phyloP scores from a whole-genome alignment of 495 filamentous ascomycete genomes.

The Penicillium alfredii region DNA sequence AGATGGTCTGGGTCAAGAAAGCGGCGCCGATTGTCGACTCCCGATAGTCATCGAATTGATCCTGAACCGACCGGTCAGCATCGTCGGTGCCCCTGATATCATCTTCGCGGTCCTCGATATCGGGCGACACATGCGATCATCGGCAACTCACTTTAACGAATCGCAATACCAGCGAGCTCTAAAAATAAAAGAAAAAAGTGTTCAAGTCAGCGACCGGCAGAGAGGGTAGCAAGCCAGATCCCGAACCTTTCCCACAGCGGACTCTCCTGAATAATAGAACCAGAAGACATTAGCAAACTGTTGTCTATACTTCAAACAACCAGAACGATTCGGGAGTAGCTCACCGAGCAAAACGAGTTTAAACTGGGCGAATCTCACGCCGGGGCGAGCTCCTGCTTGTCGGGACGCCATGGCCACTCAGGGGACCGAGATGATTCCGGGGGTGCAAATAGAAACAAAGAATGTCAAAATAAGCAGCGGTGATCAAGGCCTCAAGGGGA shows the following conservation, averaged over 20 bases:
- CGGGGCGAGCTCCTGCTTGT: constrained; percentile 67
- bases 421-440: too few species aligned
- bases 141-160: constrained; percentile 79
- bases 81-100: neutral
- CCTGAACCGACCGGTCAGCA: constrained; percentile 45
- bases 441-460: too few species aligned
- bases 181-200: constrained; percentile 18
- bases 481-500: too few species aligned
- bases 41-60: constrained; percentile 99
- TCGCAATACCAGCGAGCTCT: constrained; percentile 95
- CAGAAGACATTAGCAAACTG: constrained; percentile 3
- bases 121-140: neutral
- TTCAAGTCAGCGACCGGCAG: constrained; percentile 28
- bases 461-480: too few species aligned
- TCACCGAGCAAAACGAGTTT: constrained; percentile 94
- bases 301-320: neutral
- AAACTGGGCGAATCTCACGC: constrained; percentile 93
- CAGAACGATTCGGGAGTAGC: constrained; percentile 14
- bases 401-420: constrained; percentile 66
- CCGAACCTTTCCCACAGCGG: constrained; percentile 91
- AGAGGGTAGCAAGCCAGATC: constrained; percentile 18
- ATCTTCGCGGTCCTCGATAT: too few species aligned
- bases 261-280: constrained; percentile 64
- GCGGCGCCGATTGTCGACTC: constrained; percentile 98
- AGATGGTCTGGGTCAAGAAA: constrained; percentile 97